A percentile compares a stretch with the other conserved stretches of the same genome.
Evolutionary conservation across 2,329 filamentous ascomycete genomes (phyloP).

Genomic region (Epichloe coenophiala): DNA sequence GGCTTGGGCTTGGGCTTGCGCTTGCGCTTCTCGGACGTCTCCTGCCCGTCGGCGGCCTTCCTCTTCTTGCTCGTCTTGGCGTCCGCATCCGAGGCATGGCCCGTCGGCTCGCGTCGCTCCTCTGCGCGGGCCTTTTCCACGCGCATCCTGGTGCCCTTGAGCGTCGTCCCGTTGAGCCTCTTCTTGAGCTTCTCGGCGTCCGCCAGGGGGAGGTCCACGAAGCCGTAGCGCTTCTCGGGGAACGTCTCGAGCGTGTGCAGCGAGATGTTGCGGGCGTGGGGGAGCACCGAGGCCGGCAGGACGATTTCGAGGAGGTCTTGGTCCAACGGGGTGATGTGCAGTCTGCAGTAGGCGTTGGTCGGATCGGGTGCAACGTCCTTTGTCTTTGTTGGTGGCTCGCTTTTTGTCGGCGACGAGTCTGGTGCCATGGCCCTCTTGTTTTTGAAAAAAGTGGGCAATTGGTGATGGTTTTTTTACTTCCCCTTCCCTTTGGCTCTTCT

Average conservation of each 20-base stretch:
- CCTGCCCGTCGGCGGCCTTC: constrained; percentile 21
- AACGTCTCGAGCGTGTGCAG: constrained; percentile 79
- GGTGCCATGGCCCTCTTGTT: neutral
- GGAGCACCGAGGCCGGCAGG: constrained; percentile 52
- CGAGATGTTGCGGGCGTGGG: constrained; percentile 65
- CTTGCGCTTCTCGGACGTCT: constrained; percentile 34
- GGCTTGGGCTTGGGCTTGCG: too few relatives aligned
- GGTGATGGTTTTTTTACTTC: neutral
- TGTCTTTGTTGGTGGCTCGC: neutral
- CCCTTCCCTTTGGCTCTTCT: too few relatives aligned
- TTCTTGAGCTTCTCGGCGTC: constrained; percentile 86
- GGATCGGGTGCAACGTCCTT: neutral
- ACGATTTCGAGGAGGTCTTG: constrained; percentile 59
- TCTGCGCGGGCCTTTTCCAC: constrained; percentile 66
- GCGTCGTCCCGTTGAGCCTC: constrained; percentile 74
- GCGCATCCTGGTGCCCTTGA: constrained; percentile 75
- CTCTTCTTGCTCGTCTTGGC: constrained; percentile 17
- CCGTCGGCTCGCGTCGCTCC: constrained; percentile 20
- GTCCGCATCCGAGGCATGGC: constrained; percentile 17
- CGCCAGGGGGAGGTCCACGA: constrained; percentile 66
- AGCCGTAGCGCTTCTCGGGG: constrained; percentile 83
- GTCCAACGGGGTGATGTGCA: constrained; percentile 84
- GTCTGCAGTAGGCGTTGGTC: constrained; percentile 17
- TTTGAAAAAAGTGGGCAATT: too few relatives aligned
- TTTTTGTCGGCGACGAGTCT: neutral